Base-by-base conservation (phyloP, 148 eudicot species). In the Tetragonia tetragonoides region DNA sequence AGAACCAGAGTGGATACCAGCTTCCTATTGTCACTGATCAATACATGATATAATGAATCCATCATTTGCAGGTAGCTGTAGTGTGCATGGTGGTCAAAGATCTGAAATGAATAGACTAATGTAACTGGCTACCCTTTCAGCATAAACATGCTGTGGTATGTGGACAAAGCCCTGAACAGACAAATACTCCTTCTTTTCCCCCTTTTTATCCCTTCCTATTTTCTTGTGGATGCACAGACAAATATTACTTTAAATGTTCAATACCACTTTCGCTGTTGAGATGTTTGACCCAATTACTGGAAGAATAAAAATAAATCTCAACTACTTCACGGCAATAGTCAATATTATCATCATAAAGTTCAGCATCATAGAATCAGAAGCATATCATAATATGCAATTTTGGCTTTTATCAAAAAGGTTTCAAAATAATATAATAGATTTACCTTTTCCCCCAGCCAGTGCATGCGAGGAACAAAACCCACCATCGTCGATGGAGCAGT, bases 401-500 rank as follows among this genome's bases (percentile, higher is more conserved):
- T 11, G n/a, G 17, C 15, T 17, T 16, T 20, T 15, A 57, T 10
- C 15, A 28, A 40, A 61, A 15, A 61, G 14, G 23, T 66, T 34
- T 41, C 57, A 44, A n/a, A 11, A 73, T 14, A 16, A 62, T 62
- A 10, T 41, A 16, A 70, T 10, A 74, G 38, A 80, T 79, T 39
- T 73, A 90, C 95, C 95, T 89, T 83, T 68, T 79, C 84, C 49
- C 81, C 83, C 70, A 87, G 72, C 93, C 89, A 84, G 80, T 89
- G 92, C 89, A 90, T 87, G 60, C 92, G 91, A 70, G 97, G 93
- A 60, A 90, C 90, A 77, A 90, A 92, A 41, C 97, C 97, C 66
- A 92, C 93, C 93, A 92, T 92, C 60, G 92, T 81, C 41, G 76
- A 80, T 73, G 97, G 92, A 75, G 93, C 90, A 86, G 87, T 89